phyloP scores from a whole-genome alignment of 2,329 filamentous ascomycete genomes.

The Fusarium annulatum region DNA sequence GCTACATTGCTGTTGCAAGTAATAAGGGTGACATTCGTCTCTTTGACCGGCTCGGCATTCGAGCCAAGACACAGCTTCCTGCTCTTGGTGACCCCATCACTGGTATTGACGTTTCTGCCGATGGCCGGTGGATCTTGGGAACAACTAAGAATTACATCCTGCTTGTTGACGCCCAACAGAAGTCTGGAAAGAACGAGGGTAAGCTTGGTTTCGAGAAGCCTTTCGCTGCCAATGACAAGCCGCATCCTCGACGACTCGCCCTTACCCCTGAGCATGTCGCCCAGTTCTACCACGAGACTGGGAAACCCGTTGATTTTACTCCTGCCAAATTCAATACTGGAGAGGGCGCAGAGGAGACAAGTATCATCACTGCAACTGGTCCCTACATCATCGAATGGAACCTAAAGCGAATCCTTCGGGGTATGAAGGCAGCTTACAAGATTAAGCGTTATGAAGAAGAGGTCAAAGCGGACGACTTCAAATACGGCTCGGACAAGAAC shows the following conservation, averaged over 20 bases:
- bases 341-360: constrained; percentile 82
- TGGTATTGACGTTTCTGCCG: constrained; percentile 92
- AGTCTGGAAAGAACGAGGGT: constrained; percentile 93
- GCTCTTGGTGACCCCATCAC: constrained; percentile 95
- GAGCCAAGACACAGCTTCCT: constrained; percentile 96
- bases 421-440: constrained; percentile 87
- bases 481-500: constrained; percentile 96
- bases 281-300: constrained; percentile 97
- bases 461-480: constrained; percentile 98
- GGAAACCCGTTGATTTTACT: constrained; percentile 86
- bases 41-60: constrained; percentile 95
- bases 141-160: constrained; percentile 95
- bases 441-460: constrained; percentile 97
- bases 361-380: constrained; percentile 95
- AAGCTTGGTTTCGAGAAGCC: constrained; percentile 97
- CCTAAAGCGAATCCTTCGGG: constrained; percentile 86
- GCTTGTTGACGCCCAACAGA: constrained; percentile 90
- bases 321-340: constrained; percentile 94
- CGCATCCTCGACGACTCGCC: constrained; percentile 88
- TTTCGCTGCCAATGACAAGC: constrained; percentile 93
- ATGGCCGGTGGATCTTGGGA: constrained; percentile 94
- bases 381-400: constrained; percentile 98
- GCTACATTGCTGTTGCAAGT: constrained; percentile 94
- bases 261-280: constrained; percentile 93
- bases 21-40: constrained; percentile 98